Evolutionary conservation across 2,329 filamentous ascomycete genomes (phyloP).

Genomic region (Pseudocercospora fijiensis): DNA sequence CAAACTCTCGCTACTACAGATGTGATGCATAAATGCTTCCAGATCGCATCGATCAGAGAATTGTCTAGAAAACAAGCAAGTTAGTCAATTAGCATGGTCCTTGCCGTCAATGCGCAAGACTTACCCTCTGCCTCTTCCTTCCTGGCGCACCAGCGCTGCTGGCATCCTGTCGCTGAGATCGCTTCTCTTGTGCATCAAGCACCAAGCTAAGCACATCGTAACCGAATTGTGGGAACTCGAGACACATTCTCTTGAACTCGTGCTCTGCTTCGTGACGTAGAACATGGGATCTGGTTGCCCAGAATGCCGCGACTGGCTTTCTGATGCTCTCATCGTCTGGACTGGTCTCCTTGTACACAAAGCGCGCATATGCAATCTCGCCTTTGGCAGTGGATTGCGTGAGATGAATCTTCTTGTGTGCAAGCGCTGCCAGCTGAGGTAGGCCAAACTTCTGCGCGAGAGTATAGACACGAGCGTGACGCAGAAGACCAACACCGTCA

Average conservation of each 20-base stretch:
- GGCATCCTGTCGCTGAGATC: constrained; percentile 38
- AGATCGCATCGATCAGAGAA: neutral
- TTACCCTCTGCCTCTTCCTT: constrained; percentile 42
- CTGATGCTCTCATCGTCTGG: constrained; percentile 70
- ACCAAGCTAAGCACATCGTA: constrained; percentile 81
- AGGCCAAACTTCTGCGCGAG: constrained; percentile 75
- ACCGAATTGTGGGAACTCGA: constrained; percentile 87
- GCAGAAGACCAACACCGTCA: constrained; percentile 78
- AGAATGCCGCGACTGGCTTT: constrained; percentile 83
- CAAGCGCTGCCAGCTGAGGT: constrained; percentile 67
- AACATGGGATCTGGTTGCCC: constrained; percentile 77
- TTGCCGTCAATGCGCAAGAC: neutral
- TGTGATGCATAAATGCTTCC: neutral
- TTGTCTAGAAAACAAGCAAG: neutral
- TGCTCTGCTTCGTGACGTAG: constrained; percentile 81
- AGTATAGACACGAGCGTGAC: constrained; percentile 86
- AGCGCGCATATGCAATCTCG: constrained; percentile 88
- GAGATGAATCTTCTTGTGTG: constrained; percentile 87
- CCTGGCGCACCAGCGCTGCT: constrained; percentile 39
- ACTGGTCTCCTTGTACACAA: constrained; percentile 76
- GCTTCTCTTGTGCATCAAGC: constrained; percentile 52
- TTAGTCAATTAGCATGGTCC: neutral
- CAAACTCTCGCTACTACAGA: neutral
- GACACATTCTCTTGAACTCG: constrained; percentile 79
- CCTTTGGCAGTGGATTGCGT: constrained; percentile 83